Evolutionary conservation across 2,329 filamentous ascomycete genomes (phyloP), one percentile per base, ranked within the genome.

Genomic region (Fusarium sp.): DNA sequence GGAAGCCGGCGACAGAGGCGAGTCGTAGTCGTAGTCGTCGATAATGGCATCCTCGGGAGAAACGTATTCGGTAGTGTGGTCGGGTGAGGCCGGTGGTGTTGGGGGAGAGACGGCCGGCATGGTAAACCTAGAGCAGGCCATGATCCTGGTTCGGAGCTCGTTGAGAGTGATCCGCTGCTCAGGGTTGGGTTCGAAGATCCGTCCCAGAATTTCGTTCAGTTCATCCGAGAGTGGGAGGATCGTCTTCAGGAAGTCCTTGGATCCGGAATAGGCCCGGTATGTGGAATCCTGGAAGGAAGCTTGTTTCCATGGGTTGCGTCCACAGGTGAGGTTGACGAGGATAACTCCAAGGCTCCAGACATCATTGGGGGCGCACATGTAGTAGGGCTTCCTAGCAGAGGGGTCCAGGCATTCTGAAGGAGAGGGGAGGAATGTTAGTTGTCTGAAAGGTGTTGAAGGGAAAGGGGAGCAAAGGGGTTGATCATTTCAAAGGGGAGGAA

Each of bases 271-370:
- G 63, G 95, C 95, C 79, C 93, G 91, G 89, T 98, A 99, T 53
- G 96, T 98, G 73, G 94, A 94, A 83, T 99, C 96, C 82, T 98
- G 94, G 77, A 91, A 87, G 14, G 95, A 98, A 71, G 96, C 96
- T 82, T 96, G 93, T 86, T 98, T 98, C 96, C 96, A 99, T 68
- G 96, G 96, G 84, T 99, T 99, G 82, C 96, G 94, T 80, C 96
- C 96, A 85, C 96, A 99, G 60, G 95, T 97, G 76, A 99, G 88
- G 86, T 99, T 99, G 78, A 99, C 95, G 70, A 99, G 89, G 81
- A 99, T 98, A 62, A 99, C 96, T 76, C 96, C 96, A n/a, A 99
- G 89, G 79, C 94, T 96, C 96, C 96, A 99, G 77, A 98, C 92
- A 83, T 99, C 96, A 85, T 98, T 99, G 66, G 96, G 94, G 61